These are phyloP conservation scores for Fusarium pininemorale DNA, from an alignment of 2,329 filamentous ascomycete genomes.

Conservation along the genomic window DNA sequence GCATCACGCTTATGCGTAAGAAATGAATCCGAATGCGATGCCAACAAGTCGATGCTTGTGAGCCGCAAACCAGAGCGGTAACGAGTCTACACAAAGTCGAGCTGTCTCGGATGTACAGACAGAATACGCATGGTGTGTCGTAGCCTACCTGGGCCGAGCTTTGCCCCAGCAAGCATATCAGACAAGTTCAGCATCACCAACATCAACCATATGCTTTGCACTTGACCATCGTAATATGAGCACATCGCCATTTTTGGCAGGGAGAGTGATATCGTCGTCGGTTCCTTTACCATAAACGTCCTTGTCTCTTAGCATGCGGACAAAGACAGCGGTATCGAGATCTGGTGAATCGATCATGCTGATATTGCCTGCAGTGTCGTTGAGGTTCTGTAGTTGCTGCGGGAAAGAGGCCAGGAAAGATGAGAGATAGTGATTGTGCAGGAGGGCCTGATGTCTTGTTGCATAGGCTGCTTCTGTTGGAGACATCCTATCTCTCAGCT, in stretches of 20 bases:
- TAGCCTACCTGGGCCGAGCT: background rate
- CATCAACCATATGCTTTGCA: constrained; percentile 68
- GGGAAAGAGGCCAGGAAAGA: constrained; percentile 90
- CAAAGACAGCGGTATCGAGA: constrained; percentile 83
- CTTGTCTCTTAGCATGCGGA: constrained; percentile 72
- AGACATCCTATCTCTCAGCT: constrained; percentile 72
- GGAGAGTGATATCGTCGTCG: constrained; percentile 68
- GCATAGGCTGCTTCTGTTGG: constrained; percentile 83
- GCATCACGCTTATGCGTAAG: background rate
- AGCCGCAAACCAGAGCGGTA: background rate
- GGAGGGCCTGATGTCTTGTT: constrained; percentile 82
- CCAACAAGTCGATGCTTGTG: background rate
- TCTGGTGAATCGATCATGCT: constrained; percentile 94
- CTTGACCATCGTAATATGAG: constrained; percentile 79
- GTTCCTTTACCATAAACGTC: constrained; percentile 69
- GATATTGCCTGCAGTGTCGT: constrained; percentile 88
- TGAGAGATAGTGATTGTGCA: constrained; percentile 84
- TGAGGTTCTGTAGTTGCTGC: constrained; percentile 78
- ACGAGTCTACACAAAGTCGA: background rate
- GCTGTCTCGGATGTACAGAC: background rate
- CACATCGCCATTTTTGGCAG: constrained; percentile 69
- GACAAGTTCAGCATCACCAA: constrained; percentile 66
- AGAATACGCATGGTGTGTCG: background rate
- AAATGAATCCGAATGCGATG: background rate
- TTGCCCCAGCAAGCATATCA: constrained; percentile 46